Evolutionary conservation across 208 protist species (phyloP), one percentile per base, ranked within the genome.

Genomic region (Crithidia fasciculata): DNA sequence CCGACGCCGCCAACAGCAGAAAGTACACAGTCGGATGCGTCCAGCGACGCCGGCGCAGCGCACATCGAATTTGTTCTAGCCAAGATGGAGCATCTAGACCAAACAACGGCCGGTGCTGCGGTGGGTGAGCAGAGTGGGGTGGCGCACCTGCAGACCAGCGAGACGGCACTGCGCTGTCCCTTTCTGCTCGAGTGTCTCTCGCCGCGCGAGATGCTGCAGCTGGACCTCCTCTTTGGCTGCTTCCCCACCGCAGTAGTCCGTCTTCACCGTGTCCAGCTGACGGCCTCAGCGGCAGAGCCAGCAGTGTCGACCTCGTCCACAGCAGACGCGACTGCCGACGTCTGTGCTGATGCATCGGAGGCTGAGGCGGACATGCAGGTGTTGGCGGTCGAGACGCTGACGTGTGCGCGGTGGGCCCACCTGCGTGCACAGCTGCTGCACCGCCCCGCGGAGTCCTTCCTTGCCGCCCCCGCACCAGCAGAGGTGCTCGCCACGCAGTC

Each of bases 41-140:
- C 43, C 4, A 58, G 15, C 43, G 54, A n/a, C 12, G 5, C 9
- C 18, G 41, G 28, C 28, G 28, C 63, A 12, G 10, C 15, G 12
- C 45, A 49, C 2, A 36, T 57, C 5, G 15, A 37, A 39, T 52
- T 80, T 43, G 18, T 66, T 3, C 28, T 92, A 81, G 82, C 90
- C 16, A 95, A 95, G 77, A 80, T 92, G 70, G 84, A 95, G 70
- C 91, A 93, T 78, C 78, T 91, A 28, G 85, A 86, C 56, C 72
- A 18, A 15, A 71, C 79, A 36, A 71, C 74, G 16, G 65, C 71
- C 12, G 50, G 28, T 9, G 12, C 43, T 15, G 13, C 43, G 53
- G 55, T 28, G 18, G 5, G 55, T 12, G 19, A 50, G n/a, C 16
- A 19, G 15, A 49, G 8, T 43, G 18, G 10, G 6, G 56, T 18